Base-by-base conservation (phyloP, 31 red algal genomes). In the Endocladia muricata region DNA sequence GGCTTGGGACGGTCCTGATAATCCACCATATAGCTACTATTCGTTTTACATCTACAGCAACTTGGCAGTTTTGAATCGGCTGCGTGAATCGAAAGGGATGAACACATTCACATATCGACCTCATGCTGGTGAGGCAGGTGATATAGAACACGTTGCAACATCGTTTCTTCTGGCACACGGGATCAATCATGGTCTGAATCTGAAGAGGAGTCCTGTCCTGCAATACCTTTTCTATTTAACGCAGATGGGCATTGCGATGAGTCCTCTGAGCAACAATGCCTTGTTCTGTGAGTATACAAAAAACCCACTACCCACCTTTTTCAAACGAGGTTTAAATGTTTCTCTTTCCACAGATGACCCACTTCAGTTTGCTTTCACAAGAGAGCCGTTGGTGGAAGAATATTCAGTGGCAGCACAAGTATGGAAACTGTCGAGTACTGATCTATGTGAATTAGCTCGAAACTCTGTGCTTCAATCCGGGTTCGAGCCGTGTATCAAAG, bases 371-470 rank as follows among this genome's bases (percentile, higher is more conserved):
- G 82, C 85, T 4, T 88, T 98, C 39, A 94, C 91, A 3, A 37
- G 79, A 33, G 95, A 98, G 73, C 91, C 95, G n/a, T 77, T 98
- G 26, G 88, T 98, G 86, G 95, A 98, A 58, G 95, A 98, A 75
- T 98, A 94, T 55, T 82, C 91, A 25, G 90, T 98, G 13, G 91
- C 91, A 6, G 88, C 91, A 2, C 86, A 91, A 56, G 87, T 94
- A 26, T 94, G 81, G 79, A 91, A 94, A 74, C 78, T 94, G 9
- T 89, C 79, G 30, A 86, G 41, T 29, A 88, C 88, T 22, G 95
- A 98, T 69, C 55, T 98, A 66, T 94, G 87, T 72, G 95, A 98
- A 66, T 49, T 98, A 23, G 95, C 95, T 37, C 51, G 95, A 37
- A 98, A 98, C 68, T 94, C 91, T 19, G 95, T 94, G 19, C 60